Base-by-base conservation (phyloP, 345 rosid species). In the Ceriops tagal region DNA sequence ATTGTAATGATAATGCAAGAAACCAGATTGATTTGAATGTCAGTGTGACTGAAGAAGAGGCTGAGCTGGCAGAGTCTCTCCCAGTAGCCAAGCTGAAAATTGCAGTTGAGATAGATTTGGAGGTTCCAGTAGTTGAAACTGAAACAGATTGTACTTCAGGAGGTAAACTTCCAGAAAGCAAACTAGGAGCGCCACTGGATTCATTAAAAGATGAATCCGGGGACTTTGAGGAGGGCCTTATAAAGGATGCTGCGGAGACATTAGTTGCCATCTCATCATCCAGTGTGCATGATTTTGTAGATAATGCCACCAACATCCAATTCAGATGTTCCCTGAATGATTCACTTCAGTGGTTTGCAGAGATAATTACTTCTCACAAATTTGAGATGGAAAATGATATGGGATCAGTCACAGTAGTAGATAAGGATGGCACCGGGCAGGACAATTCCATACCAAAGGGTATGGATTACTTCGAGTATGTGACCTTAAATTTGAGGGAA, bases 321-420 rank as follows among this genome's bases (percentile, higher is more conserved):
- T 27, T 35, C 19, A 75, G 74, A 58, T 68, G 77, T 64, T 56
- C 79, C 30, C 62, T 70, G 18, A 62, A 28, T 5, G 74, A 82
- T 47, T 68, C 83, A 53, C 92, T 91, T 66, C 71, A 71, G 49
- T 87, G 95, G 96, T 83, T 91, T 77, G 92, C 84, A 5, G 96
- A 87, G 58, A 77, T 85, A 66, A 74, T 77, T 39, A 53, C 76
- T 64, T 59, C 76, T 22, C 58, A 32, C 64, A 10, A 60, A 39
- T 60, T 64, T 73, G 84, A 73, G 49, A 9, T 53, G 9, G 76
- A 64, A 67, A 76, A 62, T 60, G 62, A 69, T 51, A 57, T 43
- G 4, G 69, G 9, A 21, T 72, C 72, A 11, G 26, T 43, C 51
- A 27, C 64, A 30, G 10, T 22, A 43, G 49, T 13, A 27, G 73